Conservation (phyloP, 139 green algal genomes). For the Chlorella sp. region DNA sequence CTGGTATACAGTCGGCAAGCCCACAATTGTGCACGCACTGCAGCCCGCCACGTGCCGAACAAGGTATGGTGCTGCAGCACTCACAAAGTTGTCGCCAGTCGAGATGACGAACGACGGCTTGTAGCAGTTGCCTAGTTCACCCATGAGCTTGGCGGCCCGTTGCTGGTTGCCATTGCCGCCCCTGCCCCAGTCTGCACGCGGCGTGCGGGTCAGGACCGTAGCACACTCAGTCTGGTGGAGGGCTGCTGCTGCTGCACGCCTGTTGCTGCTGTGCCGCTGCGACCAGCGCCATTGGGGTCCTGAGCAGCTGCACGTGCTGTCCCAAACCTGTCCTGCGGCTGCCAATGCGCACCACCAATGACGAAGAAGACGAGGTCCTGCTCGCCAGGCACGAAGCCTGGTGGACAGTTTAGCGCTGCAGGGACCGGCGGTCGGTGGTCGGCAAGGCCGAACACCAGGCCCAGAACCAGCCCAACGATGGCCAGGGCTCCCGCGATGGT, state of each 20-base stretch:
- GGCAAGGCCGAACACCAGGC: not conserved
- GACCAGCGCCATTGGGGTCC: no score
- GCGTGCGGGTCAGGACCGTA: no score
- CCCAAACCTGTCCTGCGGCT: no score
- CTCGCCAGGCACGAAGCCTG: not conserved
- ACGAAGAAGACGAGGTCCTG: slow-evolving; percentile 3
- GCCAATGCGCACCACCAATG: not conserved
- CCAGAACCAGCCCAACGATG: not conserved
- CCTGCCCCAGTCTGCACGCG: slow-evolving; percentile 1
- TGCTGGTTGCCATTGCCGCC: not conserved
- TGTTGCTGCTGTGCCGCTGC: no score
- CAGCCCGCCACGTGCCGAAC: no score
- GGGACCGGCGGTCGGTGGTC: not conserved
- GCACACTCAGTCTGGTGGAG: no score
- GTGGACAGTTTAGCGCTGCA: not conserved
- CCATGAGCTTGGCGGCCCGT: not conserved
- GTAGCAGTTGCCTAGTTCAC: not conserved
- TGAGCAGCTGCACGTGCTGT: no score
- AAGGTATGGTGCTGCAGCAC: no score
- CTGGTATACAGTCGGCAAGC: no score
- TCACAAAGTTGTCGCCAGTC: slow-evolving; percentile 10
- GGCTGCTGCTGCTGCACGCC: no score
- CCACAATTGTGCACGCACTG: no score
- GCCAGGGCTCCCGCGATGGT: no score
- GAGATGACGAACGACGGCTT: slow-evolving; percentile 1